phyloP scores from a whole-genome alignment of 2,329 filamentous ascomycete genomes.

The Colletotrichum costaricense region DNA sequence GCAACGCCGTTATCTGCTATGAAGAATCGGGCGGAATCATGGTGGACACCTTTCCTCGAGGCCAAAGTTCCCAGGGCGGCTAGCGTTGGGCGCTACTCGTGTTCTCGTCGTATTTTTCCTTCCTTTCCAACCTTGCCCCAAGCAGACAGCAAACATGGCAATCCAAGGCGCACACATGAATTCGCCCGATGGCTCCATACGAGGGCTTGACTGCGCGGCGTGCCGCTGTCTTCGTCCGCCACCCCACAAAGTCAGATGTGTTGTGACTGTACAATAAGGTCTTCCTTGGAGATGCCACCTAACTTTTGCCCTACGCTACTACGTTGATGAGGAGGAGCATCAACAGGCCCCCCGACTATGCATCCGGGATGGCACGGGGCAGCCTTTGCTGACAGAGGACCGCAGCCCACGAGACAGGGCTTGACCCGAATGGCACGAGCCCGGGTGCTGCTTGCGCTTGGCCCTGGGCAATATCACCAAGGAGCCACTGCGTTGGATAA shows the following conservation, averaged over 20 bases:
- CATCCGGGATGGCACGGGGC: background rate
- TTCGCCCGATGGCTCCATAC: background rate
- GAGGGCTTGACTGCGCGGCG: background rate
- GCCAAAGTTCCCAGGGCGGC: background rate
- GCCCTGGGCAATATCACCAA: background rate
- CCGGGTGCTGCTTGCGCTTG: background rate
- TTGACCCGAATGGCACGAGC: background rate
- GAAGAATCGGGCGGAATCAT: background rate
- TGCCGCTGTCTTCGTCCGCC: background rate
- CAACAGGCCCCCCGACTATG: background rate
- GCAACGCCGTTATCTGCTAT: conserved; percentile 2
- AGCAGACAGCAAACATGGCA: background rate
- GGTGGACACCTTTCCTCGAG: background rate
- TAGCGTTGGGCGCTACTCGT: conserved; percentile 24
- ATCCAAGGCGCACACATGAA: background rate
- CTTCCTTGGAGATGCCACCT: background rate
- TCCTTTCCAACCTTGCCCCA: background rate
- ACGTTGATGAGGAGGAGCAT: background rate
- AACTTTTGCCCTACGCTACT: background rate
- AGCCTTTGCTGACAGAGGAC: background rate
- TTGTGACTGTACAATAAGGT: background rate
- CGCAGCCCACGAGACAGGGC: background rate
- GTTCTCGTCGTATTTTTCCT: background rate
- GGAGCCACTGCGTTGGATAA: background rate
- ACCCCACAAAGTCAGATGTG: background rate